Base-by-base conservation (phyloP, 1,284 basidiomycete genomes). In the Naganishia liquefaciens region DNA sequence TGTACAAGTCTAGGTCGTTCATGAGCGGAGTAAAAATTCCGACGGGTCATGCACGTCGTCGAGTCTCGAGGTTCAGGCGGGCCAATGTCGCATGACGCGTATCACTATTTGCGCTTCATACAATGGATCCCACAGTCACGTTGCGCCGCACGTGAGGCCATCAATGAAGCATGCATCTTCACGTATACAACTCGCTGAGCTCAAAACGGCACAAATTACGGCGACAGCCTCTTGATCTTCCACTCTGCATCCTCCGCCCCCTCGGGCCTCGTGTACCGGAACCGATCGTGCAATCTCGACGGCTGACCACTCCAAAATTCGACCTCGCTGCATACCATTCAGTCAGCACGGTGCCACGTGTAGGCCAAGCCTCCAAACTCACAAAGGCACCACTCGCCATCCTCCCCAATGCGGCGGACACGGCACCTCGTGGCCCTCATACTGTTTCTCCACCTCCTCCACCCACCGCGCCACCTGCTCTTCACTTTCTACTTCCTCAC, bases 341-440 rank as follows among this genome's bases (percentile, higher is more conserved):
- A 44, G 42, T 21, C 21, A 54, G 3, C 5, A 0, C 6, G 11
- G 33, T 21, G 25, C 21, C 13, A 27, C 13, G 25, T 13, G 9
- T 21, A 49, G 9, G 21, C n/a, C n/a, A n/a, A n/a, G n/a, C n/a
- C n/a, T 27, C 21, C 6, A 11, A 13, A 84, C 87, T 77, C 77
- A 94, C 89, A 85, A 85, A 17, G 96, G 96, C 7, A 97, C 82
- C 44, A 99, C 84, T 70, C 94, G 84, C 87, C 91, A 97, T 2
- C 95, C 95, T 65, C 95, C 95, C 96, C 96, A 99, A 77, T 91
- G 91, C 7, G 90, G 88, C 1, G 95, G 96, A 52, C 89, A 81
- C 0, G 91, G 89, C 10, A 97, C 82, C 30, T 73, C 72, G 50
- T 69, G 68, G 37, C 72, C 75, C 54, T 82, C 79, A 72, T 92